Conservation (phyloP, 129 eudicot species). For the Saussurea involucrata region DNA sequence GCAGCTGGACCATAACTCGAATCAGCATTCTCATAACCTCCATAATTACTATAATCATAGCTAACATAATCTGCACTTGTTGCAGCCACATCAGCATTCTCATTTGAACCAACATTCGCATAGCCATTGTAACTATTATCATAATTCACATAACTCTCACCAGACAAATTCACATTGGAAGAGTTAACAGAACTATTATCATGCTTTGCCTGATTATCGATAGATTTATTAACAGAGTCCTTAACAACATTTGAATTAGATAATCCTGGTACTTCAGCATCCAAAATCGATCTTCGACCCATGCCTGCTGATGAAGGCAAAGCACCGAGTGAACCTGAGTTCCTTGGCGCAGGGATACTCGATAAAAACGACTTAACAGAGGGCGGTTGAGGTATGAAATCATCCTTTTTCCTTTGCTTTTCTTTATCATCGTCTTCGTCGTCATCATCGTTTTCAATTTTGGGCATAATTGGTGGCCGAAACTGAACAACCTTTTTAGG, state of each 20-base stretch:
- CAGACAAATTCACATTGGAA: constrained; percentile 2
- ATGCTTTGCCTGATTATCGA: constrained; percentile 10
- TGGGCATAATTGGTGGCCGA: constrained; percentile 46
- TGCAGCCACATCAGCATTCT: constrained; percentile 13
- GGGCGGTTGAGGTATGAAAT: constrained; percentile 25
- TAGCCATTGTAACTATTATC: constrained; percentile 11
- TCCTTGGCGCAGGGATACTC: constrained; percentile 69
- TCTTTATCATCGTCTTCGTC: constrained; percentile 39
- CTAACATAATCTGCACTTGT: constrained; percentile 29
- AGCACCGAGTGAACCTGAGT: constrained; percentile 57
- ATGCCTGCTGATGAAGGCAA: constrained; percentile 44
- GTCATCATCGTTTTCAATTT: constrained; percentile 8
- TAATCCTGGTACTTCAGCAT: constrained; percentile 33
- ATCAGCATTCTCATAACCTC: constrained; percentile 28
- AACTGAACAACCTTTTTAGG: constrained; percentile 68
- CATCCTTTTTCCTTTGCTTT: constrained; percentile 20
- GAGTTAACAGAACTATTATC: neutral
- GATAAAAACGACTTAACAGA: constrained; percentile 64
- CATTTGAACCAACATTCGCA: neutral
- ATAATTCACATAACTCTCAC: neutral
- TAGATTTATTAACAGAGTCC: neutral
- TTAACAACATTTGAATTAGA: constrained; percentile 14
- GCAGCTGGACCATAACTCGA: constrained; percentile 35
- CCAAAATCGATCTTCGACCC: constrained; percentile 57
- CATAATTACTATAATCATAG: constrained; percentile 37